Base-by-base conservation (phyloP, 2,329 filamentous ascomycete genomes). In the Talaromyces piceae region DNA sequence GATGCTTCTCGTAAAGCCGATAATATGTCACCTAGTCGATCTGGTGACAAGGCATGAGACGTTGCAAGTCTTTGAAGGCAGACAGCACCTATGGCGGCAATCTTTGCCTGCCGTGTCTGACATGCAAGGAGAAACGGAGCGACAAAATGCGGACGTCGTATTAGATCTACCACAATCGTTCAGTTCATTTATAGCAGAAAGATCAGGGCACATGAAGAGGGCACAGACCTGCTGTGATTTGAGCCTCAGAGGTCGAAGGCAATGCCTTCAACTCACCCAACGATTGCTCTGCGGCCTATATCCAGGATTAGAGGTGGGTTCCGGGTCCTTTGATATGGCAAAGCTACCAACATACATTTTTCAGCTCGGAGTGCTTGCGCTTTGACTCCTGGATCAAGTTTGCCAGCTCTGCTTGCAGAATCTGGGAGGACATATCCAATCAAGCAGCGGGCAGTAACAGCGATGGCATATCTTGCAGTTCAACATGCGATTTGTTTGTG, bases 311-410 rank as follows among this genome's bases (percentile, higher is more conserved):
- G 57, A 49, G 51, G 56, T 67, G 53, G 64, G 61, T 55, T 49
- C 57, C 28, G 26, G 26, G 20, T 37, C 16, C 16, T 37, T 37
- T n/a, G 39, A 26, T 37, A 45, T 23, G 30, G 22, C 55, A 46
- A 23, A 37, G 33, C 16, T 28, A 41, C 5, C 20, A 41, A 39
- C 57, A 60, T 52, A 69, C 78, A 78, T 87, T 87, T 74, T 87
- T 83, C 49, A 98, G 77, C 63, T 97, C 93, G 60, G 86, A 82
- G 69, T 96, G 86, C 72, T 95, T 97, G 63, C 91, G 82, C 73
- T 95, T 97, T 67, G 91, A 93, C 75, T 98, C 93, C 70, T 94
- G 88, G 62, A 95, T 86, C 67, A 96, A 82, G 73, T 88, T 94
- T 64, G 86, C 82, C 68, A 96, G 81, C 79, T 96, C 91, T 53